These are phyloP conservation scores for Neurospora sublineolata DNA, from an alignment of 495 filamentous ascomycete genomes.

Conservation along the genomic window DNA sequence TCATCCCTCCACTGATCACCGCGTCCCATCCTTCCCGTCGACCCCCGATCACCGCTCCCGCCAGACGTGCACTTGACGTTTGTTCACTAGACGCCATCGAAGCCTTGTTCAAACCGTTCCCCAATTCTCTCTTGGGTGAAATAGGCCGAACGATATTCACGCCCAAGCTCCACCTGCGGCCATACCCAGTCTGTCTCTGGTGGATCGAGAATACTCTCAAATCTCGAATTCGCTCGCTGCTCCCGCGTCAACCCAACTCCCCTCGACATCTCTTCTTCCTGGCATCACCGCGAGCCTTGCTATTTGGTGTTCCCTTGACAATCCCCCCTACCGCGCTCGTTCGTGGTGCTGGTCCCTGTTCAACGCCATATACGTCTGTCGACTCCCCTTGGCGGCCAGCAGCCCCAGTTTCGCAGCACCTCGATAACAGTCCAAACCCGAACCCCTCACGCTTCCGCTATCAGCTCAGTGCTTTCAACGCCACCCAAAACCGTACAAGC, in stretches of 20 bases:
- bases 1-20: neutral
- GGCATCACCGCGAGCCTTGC: neutral
- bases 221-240: neutral
- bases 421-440: neutral
- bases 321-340: neutral
- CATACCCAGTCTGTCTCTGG: neutral
- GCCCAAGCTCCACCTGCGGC: neutral
- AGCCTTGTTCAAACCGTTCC: neutral
- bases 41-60: neutral
- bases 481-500: neutral
- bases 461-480: neutral
- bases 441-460: neutral
- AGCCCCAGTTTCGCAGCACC: neutral
- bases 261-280: neutral
- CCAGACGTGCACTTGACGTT: neutral
- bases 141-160: neutral
- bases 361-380: neutral
- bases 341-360: neutral
- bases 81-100: neutral
- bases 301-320: neutral
- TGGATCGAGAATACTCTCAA: neutral
- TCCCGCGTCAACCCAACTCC: neutral
- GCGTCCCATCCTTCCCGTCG: neutral
- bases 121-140: neutral
- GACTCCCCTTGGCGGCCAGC: neutral